phyloP scores from a whole-genome alignment of 768 basidiomycete genomes.

The Termitomyces heimii region DNA sequence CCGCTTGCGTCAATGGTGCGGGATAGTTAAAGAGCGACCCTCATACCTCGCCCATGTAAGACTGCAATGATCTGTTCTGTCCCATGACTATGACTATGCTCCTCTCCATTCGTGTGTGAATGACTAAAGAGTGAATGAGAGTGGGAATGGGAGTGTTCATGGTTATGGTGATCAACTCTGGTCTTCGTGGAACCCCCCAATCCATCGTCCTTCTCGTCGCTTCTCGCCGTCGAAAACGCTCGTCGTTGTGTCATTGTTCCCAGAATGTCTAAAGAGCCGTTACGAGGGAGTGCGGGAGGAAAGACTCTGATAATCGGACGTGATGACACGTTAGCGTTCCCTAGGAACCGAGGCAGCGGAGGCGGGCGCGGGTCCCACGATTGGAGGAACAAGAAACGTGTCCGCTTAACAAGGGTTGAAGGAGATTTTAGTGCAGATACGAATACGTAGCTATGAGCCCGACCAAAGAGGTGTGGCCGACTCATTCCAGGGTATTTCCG shows the following conservation, averaged over 20 bases:
- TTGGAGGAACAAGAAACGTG: conserved; percentile 10
- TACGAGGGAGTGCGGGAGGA: neutral
- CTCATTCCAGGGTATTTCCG: conserved; percentile 13
- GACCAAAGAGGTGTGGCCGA: conserved; percentile 14
- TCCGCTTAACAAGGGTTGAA: conserved; percentile 2
- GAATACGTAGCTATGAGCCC: conserved; percentile 5
- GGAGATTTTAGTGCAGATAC: neutral
- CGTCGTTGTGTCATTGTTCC: conserved; percentile 17
- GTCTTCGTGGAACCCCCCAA: neutral
- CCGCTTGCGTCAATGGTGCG: conserved; percentile 1
- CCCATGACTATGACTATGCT: conserved; percentile 49
- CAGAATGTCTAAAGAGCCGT: neutral
- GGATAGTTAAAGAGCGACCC: neutral
- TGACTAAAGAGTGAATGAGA: conserved; percentile 58
- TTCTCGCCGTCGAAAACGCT: conserved; percentile 20
- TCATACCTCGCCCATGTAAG: conserved; percentile 58
- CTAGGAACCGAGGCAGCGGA: conserved; percentile 1
- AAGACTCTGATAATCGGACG: conserved; percentile 1
- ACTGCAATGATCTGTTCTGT: conserved; percentile 66
- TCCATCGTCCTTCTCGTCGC: neutral
- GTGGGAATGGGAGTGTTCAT: conserved; percentile 39
- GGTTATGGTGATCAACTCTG: conserved; percentile 4
- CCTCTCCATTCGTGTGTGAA: conserved; percentile 57
- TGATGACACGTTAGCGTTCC: conserved; percentile 6
- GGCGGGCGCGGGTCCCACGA: conserved; percentile 9